Evolutionary conservation across 192 early-diverging fungal genomes (phyloP), one percentile per base, ranked within the genome.

Genomic region (Coemansia sp.): DNA sequence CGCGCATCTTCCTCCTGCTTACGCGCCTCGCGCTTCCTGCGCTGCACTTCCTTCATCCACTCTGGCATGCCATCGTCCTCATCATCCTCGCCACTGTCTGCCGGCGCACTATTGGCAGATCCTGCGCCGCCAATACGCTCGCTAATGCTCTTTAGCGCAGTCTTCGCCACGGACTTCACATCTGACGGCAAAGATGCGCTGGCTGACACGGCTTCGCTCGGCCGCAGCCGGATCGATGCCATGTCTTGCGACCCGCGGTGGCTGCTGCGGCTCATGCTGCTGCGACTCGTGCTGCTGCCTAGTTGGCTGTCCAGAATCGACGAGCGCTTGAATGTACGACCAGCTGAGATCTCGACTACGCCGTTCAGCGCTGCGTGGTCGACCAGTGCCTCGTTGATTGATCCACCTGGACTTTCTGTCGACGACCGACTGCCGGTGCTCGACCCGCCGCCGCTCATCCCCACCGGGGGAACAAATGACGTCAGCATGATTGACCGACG

Each of bases 41-140:
- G 65, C 69, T 80, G 77, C n/a, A 75, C 77, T 50, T 80, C 77
- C 65, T 71, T 65, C 45, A 80, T 66, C 77, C 77, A 80, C 56
- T 59, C 67, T 0, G 77, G 77, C 51, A 59, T 59, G 14, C 45
- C 49, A 5, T 52, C 48, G 9, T 61, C 56, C 6, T 35, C 39
- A 2, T 60, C 51, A 6, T 54, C 72, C 25, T 65, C 63, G 23
- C 23, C 51, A 41, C 21, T 22, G 56, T 19, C 21, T 10, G 24
- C 60, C 10, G 50, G 58, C 14, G 54, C 62, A 9, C n/a, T 23
- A 1, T 38, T 64, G 45, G 24, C 59, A 32, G 48, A 43, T 14
- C 65, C 66, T 2, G 59, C 51, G 23, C 60, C 49, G 38, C 64
- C 58, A 29, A 67, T 60, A 6, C 55, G 47, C 48, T 70, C 72